Percentiles rank a stretch among this genome's conserved stretches.
Evolutionary conservation across 2,329 filamentous ascomycete genomes (phyloP).

Genomic region (Hypoxylon sp.): DNA sequence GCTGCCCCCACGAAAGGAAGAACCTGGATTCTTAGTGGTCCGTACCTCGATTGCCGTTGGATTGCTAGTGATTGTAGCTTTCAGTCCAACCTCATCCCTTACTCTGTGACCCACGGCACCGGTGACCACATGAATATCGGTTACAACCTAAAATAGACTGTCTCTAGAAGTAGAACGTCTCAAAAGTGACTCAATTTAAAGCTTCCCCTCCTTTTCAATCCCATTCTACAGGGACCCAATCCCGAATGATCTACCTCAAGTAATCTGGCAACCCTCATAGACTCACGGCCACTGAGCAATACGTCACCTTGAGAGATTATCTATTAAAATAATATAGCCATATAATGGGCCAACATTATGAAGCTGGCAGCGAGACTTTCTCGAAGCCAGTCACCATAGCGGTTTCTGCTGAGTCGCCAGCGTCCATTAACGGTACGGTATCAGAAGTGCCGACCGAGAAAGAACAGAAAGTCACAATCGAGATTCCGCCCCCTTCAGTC

Average conservation of each 20-base stretch:
- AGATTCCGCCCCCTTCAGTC: slow-evolving; percentile 33
- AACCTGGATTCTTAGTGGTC: background rate
- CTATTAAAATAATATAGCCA: background rate
- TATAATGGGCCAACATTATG: background rate
- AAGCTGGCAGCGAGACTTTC: background rate
- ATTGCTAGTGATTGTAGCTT: background rate
- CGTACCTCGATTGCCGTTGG: background rate
- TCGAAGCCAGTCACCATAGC: background rate
- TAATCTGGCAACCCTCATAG: slow-evolving; percentile 2
- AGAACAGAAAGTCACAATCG: slow-evolving; percentile 27
- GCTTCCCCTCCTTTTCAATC: background rate
- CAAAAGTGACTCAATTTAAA: background rate
- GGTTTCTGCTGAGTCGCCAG: background rate
- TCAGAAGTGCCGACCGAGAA: background rate
- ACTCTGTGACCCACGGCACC: background rate
- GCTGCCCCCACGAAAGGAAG: background rate
- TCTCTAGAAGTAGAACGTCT: background rate
- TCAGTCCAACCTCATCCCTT: background rate
- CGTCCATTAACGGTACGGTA: background rate
- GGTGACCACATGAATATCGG: background rate
- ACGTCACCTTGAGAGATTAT: background rate
- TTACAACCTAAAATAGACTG: background rate
- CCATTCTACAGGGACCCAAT: background rate
- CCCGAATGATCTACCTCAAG: background rate
- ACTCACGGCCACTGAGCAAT: background rate